These are phyloP conservation scores for Aspergillus haitiensis DNA, from an alignment of 495 filamentous ascomycete species.

Conservation along the genomic window DNA sequence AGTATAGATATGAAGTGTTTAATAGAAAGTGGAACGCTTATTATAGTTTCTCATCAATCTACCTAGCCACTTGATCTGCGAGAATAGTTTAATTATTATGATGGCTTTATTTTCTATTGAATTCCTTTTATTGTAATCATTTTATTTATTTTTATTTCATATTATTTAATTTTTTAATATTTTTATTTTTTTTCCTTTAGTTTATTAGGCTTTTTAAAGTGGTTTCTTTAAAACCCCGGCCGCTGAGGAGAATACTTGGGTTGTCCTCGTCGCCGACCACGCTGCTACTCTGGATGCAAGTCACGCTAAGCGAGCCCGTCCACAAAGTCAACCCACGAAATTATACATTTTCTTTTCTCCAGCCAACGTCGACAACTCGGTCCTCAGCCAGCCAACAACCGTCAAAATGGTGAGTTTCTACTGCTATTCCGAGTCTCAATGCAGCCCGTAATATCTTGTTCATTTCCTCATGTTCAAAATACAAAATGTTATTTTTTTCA, in stretches of 20 bases:
- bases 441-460: slow-evolving; percentile 21
- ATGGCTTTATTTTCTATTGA: background rate
- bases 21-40: background rate
- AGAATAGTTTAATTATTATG: background rate
- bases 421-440: slow-evolving; percentile 24
- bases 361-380: slow-evolving; percentile 39
- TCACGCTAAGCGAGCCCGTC: slow-evolving; percentile 49
- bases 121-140: slow-evolving; percentile 4
- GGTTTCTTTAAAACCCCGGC: background rate
- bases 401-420: slow-evolving; percentile 53
- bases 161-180: background rate
- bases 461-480: slow-evolving; percentile 12
- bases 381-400: slow-evolving; percentile 38
- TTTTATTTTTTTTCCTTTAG: background rate
- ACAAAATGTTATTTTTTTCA: slow-evolving; percentile 19
- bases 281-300: slow-evolving; percentile 43
- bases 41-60: background rate
- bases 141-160: slow-evolving; percentile 3
- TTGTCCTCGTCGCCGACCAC: slow-evolving; percentile 44
- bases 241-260: slow-evolving; percentile 1
- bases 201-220: background rate
- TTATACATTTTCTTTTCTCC: slow-evolving; percentile 30
- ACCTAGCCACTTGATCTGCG: too few species aligned
- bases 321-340: slow-evolving; percentile 45
- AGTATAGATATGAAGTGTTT: slow-evolving; percentile 7